phyloP scores from a whole-genome alignment of 2,329 filamentous ascomycete species.

The Aspergillus floridensis region DNA sequence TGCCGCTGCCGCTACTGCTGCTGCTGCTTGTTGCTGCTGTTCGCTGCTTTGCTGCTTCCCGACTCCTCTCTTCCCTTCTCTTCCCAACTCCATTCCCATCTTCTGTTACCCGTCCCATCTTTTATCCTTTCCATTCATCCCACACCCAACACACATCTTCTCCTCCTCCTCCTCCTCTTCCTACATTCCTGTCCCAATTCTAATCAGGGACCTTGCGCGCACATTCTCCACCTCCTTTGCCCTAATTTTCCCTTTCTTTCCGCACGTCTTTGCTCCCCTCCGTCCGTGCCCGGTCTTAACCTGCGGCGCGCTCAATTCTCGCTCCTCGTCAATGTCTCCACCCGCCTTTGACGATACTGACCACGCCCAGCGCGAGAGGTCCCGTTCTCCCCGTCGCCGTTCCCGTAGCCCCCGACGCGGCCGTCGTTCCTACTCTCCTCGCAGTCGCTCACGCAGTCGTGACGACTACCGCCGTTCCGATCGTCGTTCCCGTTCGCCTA shows the following conservation, averaged over 20 bases:
- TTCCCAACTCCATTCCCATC: background rate
- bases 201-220: conserved; percentile 6
- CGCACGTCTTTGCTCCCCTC: conserved; percentile 2
- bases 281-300: background rate
- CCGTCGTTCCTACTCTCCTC: conserved; percentile 75
- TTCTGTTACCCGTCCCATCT: background rate
- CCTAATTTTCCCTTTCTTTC: background rate
- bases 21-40: background rate
- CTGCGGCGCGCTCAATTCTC: conserved; percentile 5
- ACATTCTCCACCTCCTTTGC: conserved; percentile 9
- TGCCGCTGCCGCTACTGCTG: too few relatives aligned
- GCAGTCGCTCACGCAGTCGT: conserved; percentile 74
- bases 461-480: conserved; percentile 73
- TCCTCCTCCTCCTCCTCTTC: background rate
- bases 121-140: background rate
- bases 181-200: background rate
- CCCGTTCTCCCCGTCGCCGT: conserved; percentile 63
- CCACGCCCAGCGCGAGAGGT: conserved; percentile 70
- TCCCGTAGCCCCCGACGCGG: conserved; percentile 78
- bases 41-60: background rate
- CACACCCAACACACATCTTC: background rate
- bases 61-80: background rate
- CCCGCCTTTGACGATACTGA: conserved; percentile 35
- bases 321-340: conserved; percentile 22
- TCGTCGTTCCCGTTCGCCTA: conserved; percentile 80